These are phyloP conservation scores for Strobilomyces echinocephalus DNA, from an alignment of 768 basidiomycete species.

Conservation along the genomic window DNA sequence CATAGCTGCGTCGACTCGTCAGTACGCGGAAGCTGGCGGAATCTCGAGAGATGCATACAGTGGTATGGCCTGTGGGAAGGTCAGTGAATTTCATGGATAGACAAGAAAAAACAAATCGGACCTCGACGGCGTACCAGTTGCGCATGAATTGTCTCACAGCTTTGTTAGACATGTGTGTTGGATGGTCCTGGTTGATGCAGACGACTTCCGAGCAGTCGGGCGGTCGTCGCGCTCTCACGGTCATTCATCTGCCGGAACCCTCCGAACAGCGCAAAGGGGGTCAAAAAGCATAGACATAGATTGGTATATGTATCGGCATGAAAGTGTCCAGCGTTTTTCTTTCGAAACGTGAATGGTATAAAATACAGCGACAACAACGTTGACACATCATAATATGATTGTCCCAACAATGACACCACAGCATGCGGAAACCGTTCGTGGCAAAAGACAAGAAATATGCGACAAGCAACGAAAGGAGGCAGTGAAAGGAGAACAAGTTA, in stretches of 20 bases:
- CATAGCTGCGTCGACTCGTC: constrained; percentile 34
- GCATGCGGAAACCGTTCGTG: not conserved
- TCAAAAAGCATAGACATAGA: constrained; percentile 22
- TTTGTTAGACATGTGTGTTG: constrained; percentile 21
- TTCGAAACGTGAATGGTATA: constrained; percentile 17
- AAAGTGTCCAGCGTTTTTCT: constrained; percentile 23
- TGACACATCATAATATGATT: constrained; percentile 22
- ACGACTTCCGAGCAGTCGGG: not conserved
- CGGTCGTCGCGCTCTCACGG: constrained; percentile 12
- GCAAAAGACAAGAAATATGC: constrained; percentile 18
- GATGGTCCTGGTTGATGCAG: not conserved
- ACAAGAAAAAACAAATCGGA: constrained; percentile 12
- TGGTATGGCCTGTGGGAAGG: constrained; percentile 41
- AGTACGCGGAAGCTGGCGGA: constrained; percentile 7
- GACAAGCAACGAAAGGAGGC: constrained; percentile 10
- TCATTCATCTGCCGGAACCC: constrained; percentile 8
- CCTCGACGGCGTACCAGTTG: constrained; percentile 46
- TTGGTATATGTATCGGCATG: constrained; percentile 18
- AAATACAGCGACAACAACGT: constrained; percentile 29
- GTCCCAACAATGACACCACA: constrained; percentile 9
- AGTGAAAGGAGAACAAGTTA: too few relatives aligned
- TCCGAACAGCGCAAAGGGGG: constrained; percentile 3
- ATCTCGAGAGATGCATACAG: constrained; percentile 34
- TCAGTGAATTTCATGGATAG: not conserved
- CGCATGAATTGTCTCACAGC: constrained; percentile 30